Evolutionary conservation across 208 protist species (phyloP), one percentile per base, ranked within the genome.

Genomic region (Crithidia bombi): DNA sequence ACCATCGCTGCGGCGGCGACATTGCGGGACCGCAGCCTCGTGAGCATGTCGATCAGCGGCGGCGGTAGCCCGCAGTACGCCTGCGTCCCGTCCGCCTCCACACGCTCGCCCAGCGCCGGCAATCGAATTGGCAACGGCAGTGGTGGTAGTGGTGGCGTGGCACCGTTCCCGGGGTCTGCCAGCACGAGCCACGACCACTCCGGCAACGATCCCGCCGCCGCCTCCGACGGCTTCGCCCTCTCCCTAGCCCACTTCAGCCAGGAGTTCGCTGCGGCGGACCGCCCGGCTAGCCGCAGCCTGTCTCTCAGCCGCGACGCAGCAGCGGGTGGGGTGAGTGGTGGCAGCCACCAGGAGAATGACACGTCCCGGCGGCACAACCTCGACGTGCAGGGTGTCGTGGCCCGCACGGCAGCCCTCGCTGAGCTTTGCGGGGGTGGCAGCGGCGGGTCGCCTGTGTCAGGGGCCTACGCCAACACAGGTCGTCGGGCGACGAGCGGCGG

Each of bases 221-320:
- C 30, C 26, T 7, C 43, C 19, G 71, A 69, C 19, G 30, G 49
- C 33, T 77, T 70, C 38, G n/a, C 71, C 19, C 64, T 77, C 17
- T 51, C 71, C 47, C 71, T 77, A 38, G 71, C 71, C 15, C 43
- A 77, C 57, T 77, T 77, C 64, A 70, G 51, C n/a, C 64, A 59
- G 36, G 71, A 77, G 19, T 52, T 25, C 43, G 28, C 19, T 47
- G 70, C 39, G n/a, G 44, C 63, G 11, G 64, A 58, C 2, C 41
- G 54, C 44, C 21, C 50, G 21, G 32, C 28, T 30, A 69, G 36
- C 35, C 52, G 54, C 55, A 64, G 43, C 51, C 30, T 44, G 3
- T 75, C 69, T 33, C 62, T 58, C 15, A n/a, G 51, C 0, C 63
- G 46, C 21, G 69, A 75, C 9, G 61, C 51, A 5, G 49, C 43